Percentiles rank a stretch among this genome's conserved stretches.
Conservation (phyloP, 257 asterid species). For the Capsicum rhomboideum region DNA sequence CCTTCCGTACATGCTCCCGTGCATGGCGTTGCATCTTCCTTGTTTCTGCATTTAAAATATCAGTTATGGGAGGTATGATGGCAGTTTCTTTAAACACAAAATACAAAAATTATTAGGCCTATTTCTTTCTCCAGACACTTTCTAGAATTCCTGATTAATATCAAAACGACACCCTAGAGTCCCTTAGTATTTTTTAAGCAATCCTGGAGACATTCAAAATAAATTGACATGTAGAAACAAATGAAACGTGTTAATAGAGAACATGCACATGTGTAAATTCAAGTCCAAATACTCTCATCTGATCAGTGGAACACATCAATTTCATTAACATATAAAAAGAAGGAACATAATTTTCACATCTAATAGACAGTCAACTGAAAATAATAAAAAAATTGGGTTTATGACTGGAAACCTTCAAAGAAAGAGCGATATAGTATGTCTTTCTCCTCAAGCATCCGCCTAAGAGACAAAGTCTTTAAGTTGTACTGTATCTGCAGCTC, state of each 20-base stretch:
- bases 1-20: conserved; percentile 55
- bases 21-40: conserved; percentile 65
- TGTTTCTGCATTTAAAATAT: conserved; percentile 35
- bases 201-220: background rate
- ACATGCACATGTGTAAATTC: background rate
- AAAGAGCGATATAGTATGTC: conserved; percentile 63
- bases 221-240: background rate
- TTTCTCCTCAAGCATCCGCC: conserved; percentile 82
- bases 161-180: background rate
- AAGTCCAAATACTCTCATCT: background rate
- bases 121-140: background rate
- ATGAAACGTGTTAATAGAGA: background rate
- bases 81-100: background rate
- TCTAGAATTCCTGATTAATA: background rate
- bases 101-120: background rate
- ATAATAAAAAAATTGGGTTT: background rate
- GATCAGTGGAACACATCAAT: background rate
- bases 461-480: conserved; percentile 49
- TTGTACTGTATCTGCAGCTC: conserved; percentile 46
- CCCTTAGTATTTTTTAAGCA: background rate
- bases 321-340: background rate
- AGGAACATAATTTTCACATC: background rate
- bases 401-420: conserved; percentile 46
- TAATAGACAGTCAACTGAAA: background rate
- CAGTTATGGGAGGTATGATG: background rate